Base-by-base conservation (phyloP, 768 basidiomycete species). In the Suillus tomentosus region DNA sequence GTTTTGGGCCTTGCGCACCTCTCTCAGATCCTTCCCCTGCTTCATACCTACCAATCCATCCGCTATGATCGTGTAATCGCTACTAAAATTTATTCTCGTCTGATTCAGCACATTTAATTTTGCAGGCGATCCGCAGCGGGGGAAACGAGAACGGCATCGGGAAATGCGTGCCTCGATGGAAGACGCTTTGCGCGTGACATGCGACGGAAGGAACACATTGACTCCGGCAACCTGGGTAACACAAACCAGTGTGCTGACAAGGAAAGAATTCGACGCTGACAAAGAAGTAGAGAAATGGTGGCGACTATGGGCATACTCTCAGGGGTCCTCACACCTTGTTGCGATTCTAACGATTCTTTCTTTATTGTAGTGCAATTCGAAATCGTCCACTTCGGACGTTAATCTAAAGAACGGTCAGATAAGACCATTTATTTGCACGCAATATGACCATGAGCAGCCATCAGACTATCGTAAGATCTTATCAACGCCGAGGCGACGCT, bases 161-260 rank as follows among this genome's bases (percentile, higher is more conserved):
- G 74, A 77, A 19, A 87, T 88, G 85, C 76, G 76, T 13, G 63
- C 60, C 1, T 85, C 83, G 31, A 87, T 82, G 81, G 78, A 74
- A 40, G 69, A 67, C 0, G 81, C 80, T 61, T 65, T 79, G 63
- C 62, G 68, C 64, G 68, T 71, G 64, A 71, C 54, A 24, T 61
- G 57, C 7, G 69, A 71, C 48, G 36, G 65, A 66, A 15, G 5
- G 47, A 66, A 57, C 64, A 61, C 39, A 54, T 60, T 66, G 64
- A 48, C 58, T 43, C 55, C 62, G 54, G 61, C 34, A 31, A 31
- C 31, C 31, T 31, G 17, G 76, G 77, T 31, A 85, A 81, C 66
- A 76, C 78, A 62, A 87, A 87, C 65, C 79, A 84, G 65, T 87
- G 86, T 86, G 84, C 85, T 6, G 86, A 88, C 70, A 79, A 77